Evolutionary conservation across 2,329 filamentous ascomycete genomes (phyloP).

Genomic region (Catunica adiposa): DNA sequence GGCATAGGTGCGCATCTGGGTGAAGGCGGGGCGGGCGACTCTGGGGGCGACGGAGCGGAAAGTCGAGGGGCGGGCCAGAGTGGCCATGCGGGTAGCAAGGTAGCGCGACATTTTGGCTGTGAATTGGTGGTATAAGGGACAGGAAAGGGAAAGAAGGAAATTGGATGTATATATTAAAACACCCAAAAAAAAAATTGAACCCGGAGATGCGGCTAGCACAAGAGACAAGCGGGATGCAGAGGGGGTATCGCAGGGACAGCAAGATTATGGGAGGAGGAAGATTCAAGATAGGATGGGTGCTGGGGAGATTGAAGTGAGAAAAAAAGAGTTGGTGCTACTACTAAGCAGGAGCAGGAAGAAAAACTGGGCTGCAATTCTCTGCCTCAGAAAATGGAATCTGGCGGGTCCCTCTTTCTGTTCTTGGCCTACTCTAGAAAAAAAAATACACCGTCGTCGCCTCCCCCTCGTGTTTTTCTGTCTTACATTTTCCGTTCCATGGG

Average conservation of each 20-base stretch:
- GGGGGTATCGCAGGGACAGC: conserved; percentile 9
- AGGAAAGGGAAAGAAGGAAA: conserved; percentile 6
- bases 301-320: conserved; percentile 4
- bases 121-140: neutral
- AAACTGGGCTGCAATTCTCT: conserved; percentile 8
- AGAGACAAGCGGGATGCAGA: conserved; percentile 7
- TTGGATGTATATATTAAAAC: neutral
- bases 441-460: neutral
- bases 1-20: conserved; percentile 39
- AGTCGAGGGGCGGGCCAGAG: conserved; percentile 10
- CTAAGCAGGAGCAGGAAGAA: neutral
- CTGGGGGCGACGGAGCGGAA: conserved; percentile 10
- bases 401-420: conserved; percentile 8
- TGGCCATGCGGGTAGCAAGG: conserved; percentile 13
- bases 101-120: conserved; percentile 14
- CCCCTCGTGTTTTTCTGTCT: neutral
- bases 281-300: conserved; percentile 1
- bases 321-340: conserved; percentile 6
- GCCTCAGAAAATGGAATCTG: conserved; percentile 9
- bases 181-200: neutral
- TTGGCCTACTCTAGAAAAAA: neutral
- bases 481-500: neutral
- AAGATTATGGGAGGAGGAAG: conserved; percentile 8
- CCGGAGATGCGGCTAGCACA: conserved; percentile 3
- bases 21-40: conserved; percentile 13